Evolutionary conservation across 495 filamentous ascomycete genomes (phyloP), one percentile per base, ranked within the genome.

Genomic region (Lophium mytilinum): DNA sequence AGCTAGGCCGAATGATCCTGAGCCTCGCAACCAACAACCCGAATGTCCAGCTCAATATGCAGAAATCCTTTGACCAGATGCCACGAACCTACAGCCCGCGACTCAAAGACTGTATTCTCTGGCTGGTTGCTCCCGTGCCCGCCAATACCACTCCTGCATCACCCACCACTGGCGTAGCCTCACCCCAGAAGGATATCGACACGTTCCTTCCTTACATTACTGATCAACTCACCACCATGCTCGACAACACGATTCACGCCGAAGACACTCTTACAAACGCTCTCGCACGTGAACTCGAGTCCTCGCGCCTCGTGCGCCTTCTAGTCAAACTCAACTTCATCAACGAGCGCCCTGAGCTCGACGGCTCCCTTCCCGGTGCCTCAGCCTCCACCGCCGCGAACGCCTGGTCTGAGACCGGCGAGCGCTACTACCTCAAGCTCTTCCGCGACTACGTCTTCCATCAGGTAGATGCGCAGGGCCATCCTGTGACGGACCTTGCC

Each of bases 371-470:
- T 15, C 47, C 63, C n/a, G 50, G 57, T 14, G 47, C 43, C 35
- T 47, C 21, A 24, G 30, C 54, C 11, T 6, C 61, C 18, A 1
- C 53, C 11, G 40, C 60, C 34, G 45, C 51, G 10, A 42, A 40
- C 9, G 57, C 65, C 49, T 97, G 90, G 90, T 85, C 88, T 12
- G 90, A 95, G 69, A 91, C 81, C 18, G 90, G 90, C 1, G 87
- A 95, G 59, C 80, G 90, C n/a, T 95, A 94, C 66, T 85, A 83
- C 62, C 72, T 97, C 52, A 94, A 94, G 71, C 77, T 98, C 35
- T 96, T 97, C 77, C 83, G 93, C 42, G 94, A 98, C 70, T 96
- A 94, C 57, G 86, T 96, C 50, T 98, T 96, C 71, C 93, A 98
- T 69, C 89, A 92, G 55, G 89, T 96, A 21, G 89, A 96, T 63